Evolutionary conservation across 495 filamentous ascomycete genomes (phyloP), one percentile per base, ranked within the genome.

Genomic region (Articulospora tetracladia): DNA sequence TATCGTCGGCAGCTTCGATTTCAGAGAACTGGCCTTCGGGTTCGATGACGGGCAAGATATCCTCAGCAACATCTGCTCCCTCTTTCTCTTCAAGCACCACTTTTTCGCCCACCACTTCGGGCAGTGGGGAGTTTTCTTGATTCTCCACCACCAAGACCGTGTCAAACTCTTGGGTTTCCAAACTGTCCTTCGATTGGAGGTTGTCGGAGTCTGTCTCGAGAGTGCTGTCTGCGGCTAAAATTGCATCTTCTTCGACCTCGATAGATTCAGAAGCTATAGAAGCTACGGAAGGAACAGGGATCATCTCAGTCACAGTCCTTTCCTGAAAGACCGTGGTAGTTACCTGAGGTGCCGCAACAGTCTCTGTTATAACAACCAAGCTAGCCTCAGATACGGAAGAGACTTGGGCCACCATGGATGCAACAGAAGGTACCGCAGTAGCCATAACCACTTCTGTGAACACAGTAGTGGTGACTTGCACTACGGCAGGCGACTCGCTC

Each of bases 241-340:
- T 50, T 6, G 20, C 8, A 2, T 50, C 7, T 4, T 27, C 47
- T 26, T 6, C 47, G 23, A 6, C n/a, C 3, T 50, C 23, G 25
- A 27, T n/a, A 25, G 23, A 12, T 20, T 48, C 6, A n/a, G 22
- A 8, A 6, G 7, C 44, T n/a, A 48, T 48, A 48, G 23, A 17
- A 25, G 47, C 25, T 4, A 13, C 22, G 15, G 23, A 44, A 30
- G 44, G n/a, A 2, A 24, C 59, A 8, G 46, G 41, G 6, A 61
- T 24, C 12, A 26, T 55, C 19, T 61, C 41, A 3, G 53, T 61
- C 3, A 61, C 59, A 11, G 53, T 61, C 12, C 49, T n/a, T 19
- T 61, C 52, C 13, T 22, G 22, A 52, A 56, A 20, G 7, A 57
- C 46, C 19, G 59, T 61, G 3, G 59, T 61, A 1, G 59, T 61